Percentiles rank a stretch among this genome's conserved stretches.
Evolutionary conservation across 2,329 filamentous ascomycete genomes (phyloP).

Genomic region (Chrysosporium queenslandicum): DNA sequence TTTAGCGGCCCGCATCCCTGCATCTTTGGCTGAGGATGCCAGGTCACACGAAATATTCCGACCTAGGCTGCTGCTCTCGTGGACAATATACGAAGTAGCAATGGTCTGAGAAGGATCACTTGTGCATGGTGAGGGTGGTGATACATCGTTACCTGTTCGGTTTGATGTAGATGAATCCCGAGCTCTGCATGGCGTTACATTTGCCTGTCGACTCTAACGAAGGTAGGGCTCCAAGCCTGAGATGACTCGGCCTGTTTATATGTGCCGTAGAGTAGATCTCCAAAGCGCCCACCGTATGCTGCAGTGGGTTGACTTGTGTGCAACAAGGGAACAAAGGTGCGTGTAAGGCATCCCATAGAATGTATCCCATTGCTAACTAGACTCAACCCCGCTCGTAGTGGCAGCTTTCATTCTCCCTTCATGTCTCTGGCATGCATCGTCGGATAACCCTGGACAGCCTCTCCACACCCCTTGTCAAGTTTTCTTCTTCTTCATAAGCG

Average conservation of each 20-base stretch:
- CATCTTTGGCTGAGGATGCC: background rate
- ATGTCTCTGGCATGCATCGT: constrained; percentile 8
- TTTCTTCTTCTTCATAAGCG: constrained; percentile 58
- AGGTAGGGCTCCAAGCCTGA: background rate
- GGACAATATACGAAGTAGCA: background rate
- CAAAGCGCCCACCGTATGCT: too few relatives aligned
- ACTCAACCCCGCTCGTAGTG: too few relatives aligned
- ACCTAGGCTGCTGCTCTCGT: background rate
- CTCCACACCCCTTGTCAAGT: constrained; percentile 56
- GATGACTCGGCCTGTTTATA: background rate
- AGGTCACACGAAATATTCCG: background rate
- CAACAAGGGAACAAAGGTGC: background rate
- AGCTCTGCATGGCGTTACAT: too few relatives aligned
- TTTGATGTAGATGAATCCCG: too few relatives aligned
- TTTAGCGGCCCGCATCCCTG: background rate
- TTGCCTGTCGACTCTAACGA: background rate
- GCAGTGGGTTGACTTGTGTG: too few relatives aligned
- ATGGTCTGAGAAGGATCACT: background rate
- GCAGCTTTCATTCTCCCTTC: background rate
- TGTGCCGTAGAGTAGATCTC: too few relatives aligned
- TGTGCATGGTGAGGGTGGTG: too few relatives aligned
- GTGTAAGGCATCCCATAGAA: too few relatives aligned
- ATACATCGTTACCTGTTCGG: too few relatives aligned
- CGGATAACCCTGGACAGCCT: constrained; percentile 48
- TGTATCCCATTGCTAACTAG: background rate